Percentiles rank a stretch among this genome's conserved stretches.
Conservation (phyloP, 352 stramenopile species). For the Phytophthora quininea region DNA sequence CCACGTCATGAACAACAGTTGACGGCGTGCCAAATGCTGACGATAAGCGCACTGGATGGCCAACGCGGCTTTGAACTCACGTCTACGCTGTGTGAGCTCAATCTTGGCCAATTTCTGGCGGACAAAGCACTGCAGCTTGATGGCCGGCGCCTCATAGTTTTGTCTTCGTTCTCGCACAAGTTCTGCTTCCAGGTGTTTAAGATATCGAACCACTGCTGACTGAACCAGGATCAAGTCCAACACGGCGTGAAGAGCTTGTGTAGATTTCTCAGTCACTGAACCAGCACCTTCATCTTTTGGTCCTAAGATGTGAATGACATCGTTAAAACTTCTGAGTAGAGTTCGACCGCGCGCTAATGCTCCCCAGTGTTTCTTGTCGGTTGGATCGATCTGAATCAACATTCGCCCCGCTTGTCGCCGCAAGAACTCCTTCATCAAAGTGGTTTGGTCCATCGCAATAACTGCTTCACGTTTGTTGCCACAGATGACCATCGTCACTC, state of each 20-base stretch:
- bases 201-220: conserved; percentile 51
- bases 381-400: conserved; percentile 42
- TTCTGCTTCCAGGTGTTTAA: conserved; percentile 55
- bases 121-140: conserved; percentile 52
- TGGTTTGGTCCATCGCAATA: conserved; percentile 23
- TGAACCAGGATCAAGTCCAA: conserved; percentile 31
- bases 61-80: conserved; percentile 42
- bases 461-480: conserved; percentile 45
- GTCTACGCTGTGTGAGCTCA: conserved; percentile 31
- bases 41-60: conserved; percentile 74
- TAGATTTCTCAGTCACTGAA: conserved; percentile 1
- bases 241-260: conserved; percentile 22
- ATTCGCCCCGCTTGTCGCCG: conserved; percentile 30
- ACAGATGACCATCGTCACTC: conserved; percentile 38
- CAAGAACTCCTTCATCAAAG: conserved; percentile 54
- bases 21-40: conserved; percentile 65
- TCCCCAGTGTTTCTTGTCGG: conserved; percentile 30
- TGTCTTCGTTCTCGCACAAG: conserved; percentile 28
- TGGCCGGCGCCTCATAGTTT: conserved; percentile 30
- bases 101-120: conserved; percentile 35
- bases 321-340: conserved; percentile 22
- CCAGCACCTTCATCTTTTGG: neutral
- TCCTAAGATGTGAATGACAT: neutral
- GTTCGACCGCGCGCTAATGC: conserved; percentile 20
- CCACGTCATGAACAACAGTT: conserved; percentile 52